Conservation (phyloP, 2,329 filamentous ascomycete genomes). For the Trichoderma harzianum region DNA sequence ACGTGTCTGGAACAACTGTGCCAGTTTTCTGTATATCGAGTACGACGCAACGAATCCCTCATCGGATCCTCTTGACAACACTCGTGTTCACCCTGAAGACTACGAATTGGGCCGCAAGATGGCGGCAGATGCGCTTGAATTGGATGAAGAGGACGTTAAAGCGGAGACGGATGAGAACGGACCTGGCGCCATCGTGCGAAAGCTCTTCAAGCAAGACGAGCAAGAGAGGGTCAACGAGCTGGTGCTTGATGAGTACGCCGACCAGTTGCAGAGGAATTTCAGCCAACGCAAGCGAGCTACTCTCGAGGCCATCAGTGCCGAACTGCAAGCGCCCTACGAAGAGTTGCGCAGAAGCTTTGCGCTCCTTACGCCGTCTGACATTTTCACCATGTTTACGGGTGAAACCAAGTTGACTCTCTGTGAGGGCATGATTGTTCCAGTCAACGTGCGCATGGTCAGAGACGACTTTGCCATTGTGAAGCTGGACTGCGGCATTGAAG, state of each 20-base stretch:
- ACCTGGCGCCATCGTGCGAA: conserved; percentile 83
- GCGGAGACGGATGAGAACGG: conserved; percentile 89
- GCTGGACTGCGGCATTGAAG: conserved; percentile 92
- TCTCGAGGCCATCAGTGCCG: conserved; percentile 90
- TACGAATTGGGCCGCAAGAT: conserved; percentile 98
- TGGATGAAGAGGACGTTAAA: conserved; percentile 97
- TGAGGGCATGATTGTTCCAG: conserved; percentile 89
- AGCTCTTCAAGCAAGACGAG: conserved; percentile 90
- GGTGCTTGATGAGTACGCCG: conserved; percentile 93
- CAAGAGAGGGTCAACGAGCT: conserved; percentile 95
- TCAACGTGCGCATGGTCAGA: conserved; percentile 82
- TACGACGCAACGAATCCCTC: conserved; percentile 79
- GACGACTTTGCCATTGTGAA: conserved; percentile 91
- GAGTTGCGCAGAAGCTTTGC: conserved; percentile 82
- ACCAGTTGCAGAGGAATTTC: conserved; percentile 89
- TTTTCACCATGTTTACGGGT: conserved; percentile 95
- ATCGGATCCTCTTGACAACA: conserved; percentile 93
- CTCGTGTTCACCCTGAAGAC: conserved; percentile 95
- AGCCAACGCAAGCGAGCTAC: conserved; percentile 94
- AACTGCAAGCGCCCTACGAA: conserved; percentile 89
- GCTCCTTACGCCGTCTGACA: conserved; percentile 66
- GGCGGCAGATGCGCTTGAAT: conserved; percentile 91
- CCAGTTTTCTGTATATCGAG: conserved; percentile 88
- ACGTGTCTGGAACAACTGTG: conserved; percentile 93
- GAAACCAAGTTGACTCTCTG: conserved; percentile 81